Evolutionary conservation across 495 filamentous ascomycete species (phyloP).

Genomic region (Penicillium parvum): DNA sequence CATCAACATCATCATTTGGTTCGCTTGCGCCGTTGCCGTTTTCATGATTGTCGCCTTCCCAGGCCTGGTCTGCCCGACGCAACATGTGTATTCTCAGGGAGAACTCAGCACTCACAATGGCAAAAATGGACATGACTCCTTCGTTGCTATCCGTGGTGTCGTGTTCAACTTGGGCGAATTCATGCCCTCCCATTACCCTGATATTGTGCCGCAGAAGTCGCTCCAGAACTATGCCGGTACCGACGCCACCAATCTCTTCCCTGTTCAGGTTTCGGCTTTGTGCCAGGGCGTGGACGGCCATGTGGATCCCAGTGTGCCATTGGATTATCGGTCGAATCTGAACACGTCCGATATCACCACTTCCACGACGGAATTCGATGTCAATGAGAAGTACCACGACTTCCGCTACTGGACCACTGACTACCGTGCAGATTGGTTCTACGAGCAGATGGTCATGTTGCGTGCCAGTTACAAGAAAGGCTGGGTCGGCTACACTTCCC

Average conservation of each 20-base stretch:
- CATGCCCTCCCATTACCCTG: constrained; percentile 75
- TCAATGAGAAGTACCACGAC: constrained; percentile 81
- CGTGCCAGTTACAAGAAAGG: constrained; percentile 80
- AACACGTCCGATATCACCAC: constrained; percentile 67
- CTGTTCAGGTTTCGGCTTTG: constrained; percentile 88
- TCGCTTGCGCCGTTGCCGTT: constrained; percentile 67
- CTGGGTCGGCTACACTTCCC: constrained; percentile 74
- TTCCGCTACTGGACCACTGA: constrained; percentile 83
- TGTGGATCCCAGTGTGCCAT: constrained; percentile 66
- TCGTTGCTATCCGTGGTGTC: constrained; percentile 77
- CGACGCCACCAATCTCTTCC: constrained; percentile 86
- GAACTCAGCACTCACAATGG: constrained; percentile 75
- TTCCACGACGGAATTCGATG: constrained; percentile 61
- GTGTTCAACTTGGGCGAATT: constrained; percentile 81
- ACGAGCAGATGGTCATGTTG: constrained; percentile 74
- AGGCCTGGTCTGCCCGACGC: constrained; percentile 81
- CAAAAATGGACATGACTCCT: constrained; percentile 59
- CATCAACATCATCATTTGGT: constrained; percentile 98
- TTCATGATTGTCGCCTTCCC: constrained; percentile 93
- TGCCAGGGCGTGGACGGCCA: constrained; percentile 70
- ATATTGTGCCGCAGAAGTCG: constrained; percentile 59
- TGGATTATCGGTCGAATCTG: constrained; percentile 67
- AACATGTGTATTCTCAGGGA: constrained; percentile 75
- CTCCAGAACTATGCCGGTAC: constrained; percentile 77
- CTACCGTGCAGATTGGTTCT: constrained; percentile 84